Evolutionary conservation across 495 filamentous ascomycete species (phyloP).

Genomic region (Penicillium desertorum): DNA sequence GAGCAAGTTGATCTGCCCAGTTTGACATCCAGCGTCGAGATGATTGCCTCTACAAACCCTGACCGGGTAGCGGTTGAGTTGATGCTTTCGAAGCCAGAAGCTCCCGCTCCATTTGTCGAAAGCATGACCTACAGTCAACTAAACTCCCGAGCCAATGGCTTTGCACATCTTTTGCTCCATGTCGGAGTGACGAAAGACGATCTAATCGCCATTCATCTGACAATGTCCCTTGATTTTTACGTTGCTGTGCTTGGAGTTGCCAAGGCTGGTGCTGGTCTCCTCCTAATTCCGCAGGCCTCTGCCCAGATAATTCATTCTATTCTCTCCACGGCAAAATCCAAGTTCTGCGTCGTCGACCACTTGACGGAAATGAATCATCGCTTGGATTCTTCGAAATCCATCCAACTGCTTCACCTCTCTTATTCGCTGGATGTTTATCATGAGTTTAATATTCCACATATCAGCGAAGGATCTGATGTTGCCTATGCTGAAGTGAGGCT

Average conservation of each 20-base stretch:
- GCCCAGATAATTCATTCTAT: constrained; percentile 52
- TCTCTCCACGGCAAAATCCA: constrained; percentile 50
- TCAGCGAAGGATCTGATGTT: constrained; percentile 30
- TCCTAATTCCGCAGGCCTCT: constrained; percentile 66
- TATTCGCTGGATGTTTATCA: constrained; percentile 30
- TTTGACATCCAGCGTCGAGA: constrained; percentile 56
- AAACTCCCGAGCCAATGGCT: constrained; percentile 59
- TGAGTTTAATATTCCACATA: constrained; percentile 27
- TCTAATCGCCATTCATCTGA: constrained; percentile 66
- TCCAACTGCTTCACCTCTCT: constrained; percentile 31
- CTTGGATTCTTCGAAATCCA: constrained; percentile 19
- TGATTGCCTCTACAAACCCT: constrained; percentile 46
- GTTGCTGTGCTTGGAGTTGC: constrained; percentile 67
- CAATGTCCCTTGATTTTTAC: constrained; percentile 68
- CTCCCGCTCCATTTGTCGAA: constrained; percentile 27
- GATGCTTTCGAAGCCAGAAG: constrained; percentile 39
- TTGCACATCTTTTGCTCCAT: constrained; percentile 58
- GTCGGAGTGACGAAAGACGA: constrained; percentile 47
- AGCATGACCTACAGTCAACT: constrained; percentile 62
- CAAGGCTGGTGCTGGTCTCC: constrained; percentile 71
- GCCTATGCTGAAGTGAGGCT: constrained; percentile 60
- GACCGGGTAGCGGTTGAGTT: constrained; percentile 60
- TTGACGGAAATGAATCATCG: background rate
- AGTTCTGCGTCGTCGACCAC: constrained; percentile 46
- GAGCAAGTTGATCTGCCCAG: constrained; percentile 14